A percentile compares a stretch with the other conserved stretches of the same genome.
Conservation (phyloP, 345 rosid genomes). For the Crucihimalaya himalaica region DNA sequence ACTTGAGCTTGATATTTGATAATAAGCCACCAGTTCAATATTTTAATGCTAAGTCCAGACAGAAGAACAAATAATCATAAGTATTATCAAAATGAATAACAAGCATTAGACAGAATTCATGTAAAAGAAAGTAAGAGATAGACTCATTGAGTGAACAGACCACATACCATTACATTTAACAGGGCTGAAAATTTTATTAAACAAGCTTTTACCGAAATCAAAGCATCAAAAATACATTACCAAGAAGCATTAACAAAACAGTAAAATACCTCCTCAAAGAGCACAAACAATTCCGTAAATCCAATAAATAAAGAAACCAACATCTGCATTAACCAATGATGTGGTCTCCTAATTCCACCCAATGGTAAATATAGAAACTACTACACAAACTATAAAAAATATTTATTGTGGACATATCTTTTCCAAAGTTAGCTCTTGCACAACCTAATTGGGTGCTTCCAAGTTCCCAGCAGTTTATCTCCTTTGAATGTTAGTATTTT, state of each 20-base stretch:
- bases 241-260: background rate
- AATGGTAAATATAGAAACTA: background rate
- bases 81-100: background rate
- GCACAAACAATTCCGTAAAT: background rate
- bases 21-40: conserved; percentile 1
- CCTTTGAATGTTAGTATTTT: conserved; percentile 10
- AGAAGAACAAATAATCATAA: background rate
- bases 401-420: background rate
- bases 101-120: background rate
- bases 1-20: background rate
- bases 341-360: background rate
- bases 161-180: background rate
- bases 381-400: background rate
- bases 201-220: background rate
- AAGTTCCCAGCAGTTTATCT: background rate
- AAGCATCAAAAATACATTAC: conserved; percentile 2
- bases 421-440: background rate
- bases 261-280: background rate
- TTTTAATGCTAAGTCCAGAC: background rate
- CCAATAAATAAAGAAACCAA: background rate
- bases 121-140: conserved; percentile 17
- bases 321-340: background rate
- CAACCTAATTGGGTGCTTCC: background rate
- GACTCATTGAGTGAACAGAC: conserved; percentile 1
- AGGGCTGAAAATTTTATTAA: background rate